Evolutionary conservation across 768 basidiomycete species (phyloP).

Genomic region (Myochromella boudieri): DNA sequence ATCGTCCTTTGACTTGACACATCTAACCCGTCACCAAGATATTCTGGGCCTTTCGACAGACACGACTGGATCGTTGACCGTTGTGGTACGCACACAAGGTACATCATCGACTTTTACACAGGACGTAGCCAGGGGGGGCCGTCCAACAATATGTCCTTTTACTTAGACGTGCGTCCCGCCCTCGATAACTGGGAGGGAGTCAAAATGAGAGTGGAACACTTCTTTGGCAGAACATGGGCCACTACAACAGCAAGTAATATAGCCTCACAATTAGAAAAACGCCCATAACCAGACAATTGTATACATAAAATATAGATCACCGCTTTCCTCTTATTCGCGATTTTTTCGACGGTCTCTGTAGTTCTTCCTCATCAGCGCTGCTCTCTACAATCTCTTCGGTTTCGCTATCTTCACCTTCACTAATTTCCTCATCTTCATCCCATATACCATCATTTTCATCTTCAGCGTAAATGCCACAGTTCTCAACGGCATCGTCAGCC

Average conservation of each 20-base stretch:
- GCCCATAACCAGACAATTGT: not conserved
- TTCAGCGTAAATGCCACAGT: conserved; percentile 40
- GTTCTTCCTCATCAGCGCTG: conserved; percentile 49
- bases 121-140: conserved; percentile 55
- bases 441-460: conserved; percentile 37
- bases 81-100: conserved; percentile 85
- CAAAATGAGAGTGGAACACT: conserved; percentile 69
- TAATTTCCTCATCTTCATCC: conserved; percentile 67
- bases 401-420: conserved; percentile 44
- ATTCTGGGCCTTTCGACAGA: conserved; percentile 91
- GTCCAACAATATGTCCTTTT: conserved; percentile 73
- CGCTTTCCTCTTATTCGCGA: conserved; percentile 48
- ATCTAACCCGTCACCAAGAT: conserved; percentile 48
- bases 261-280: conserved; percentile 1
- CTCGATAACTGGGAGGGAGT: conserved; percentile 94
- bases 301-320: conserved; percentile 23
- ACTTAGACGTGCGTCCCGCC: conserved; percentile 92
- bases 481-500: conserved; percentile 38
- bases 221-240: conserved; percentile 41
- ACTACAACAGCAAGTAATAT: conserved; percentile 1
- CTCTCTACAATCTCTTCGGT: conserved; percentile 40
- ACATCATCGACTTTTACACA: conserved; percentile 98
- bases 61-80: conserved; percentile 98
- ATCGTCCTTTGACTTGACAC: conserved; percentile 2
- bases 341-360: conserved; percentile 52